These are phyloP conservation scores for Melampsora americana DNA, from an alignment of 1,284 basidiomycete species.

Conservation along the genomic window DNA sequence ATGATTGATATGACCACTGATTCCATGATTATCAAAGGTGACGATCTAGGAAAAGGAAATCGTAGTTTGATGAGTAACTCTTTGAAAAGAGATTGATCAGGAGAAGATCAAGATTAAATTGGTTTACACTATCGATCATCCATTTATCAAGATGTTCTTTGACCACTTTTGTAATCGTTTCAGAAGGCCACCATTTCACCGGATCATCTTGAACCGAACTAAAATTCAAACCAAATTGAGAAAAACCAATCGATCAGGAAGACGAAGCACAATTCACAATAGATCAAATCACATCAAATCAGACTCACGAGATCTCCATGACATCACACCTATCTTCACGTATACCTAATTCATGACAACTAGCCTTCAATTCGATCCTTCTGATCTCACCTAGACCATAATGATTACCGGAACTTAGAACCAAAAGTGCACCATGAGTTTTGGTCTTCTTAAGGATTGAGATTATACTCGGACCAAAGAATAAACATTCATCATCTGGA, in stretches of 20 bases:
- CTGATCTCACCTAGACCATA: conserved; percentile 72
- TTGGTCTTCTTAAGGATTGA: conserved; percentile 6
- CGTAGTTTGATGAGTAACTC: conserved; percentile 13
- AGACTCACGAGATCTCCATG: conserved; percentile 64
- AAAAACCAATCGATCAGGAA: no score
- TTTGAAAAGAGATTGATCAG: conserved; percentile 8
- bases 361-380: conserved; percentile 62
- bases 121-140: conserved; percentile 65
- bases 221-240: no score
- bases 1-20: conserved; percentile 89
- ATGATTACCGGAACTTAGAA: conserved; percentile 62
- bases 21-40: conserved; percentile 78
- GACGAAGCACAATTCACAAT: no score
- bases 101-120: background rate
- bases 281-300: no score
- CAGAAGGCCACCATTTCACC: conserved; percentile 65
- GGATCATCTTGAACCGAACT: conserved; percentile 78
- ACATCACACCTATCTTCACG: conserved; percentile 62
- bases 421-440: conserved; percentile 30
- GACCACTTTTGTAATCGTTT: conserved; percentile 64
- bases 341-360: conserved; percentile 46
- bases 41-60: conserved; percentile 63
- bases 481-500: conserved; percentile 87
- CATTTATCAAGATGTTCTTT: conserved; percentile 63
- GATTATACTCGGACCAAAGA: conserved; percentile 75